Evolutionary conservation across 2,329 filamentous ascomycete species (phyloP), one percentile per base, ranked within the genome.

Genomic region (Allantophomopsis lycopodina): DNA sequence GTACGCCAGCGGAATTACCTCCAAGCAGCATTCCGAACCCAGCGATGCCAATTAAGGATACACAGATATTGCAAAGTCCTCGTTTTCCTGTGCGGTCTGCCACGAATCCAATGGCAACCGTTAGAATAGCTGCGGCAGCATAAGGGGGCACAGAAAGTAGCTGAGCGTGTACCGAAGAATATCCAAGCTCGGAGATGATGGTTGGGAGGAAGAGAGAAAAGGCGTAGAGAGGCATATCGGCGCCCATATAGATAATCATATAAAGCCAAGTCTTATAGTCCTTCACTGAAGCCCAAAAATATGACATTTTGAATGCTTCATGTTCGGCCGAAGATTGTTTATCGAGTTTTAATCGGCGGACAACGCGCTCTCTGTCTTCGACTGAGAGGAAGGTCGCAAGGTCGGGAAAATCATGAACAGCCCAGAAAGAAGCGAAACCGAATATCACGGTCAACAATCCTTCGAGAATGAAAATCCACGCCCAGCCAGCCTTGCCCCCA

Each of bases 221-320:
- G 3, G 77, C 76, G 54, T 87, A 88, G 4, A 88, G 63, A 0
- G 81, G 70, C 53, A 79, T 80, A 46, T 83, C 72, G 32, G 68
- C 69, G 2, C 83, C 84, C 76, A 86, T 85, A 56, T 87, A 91
- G 43, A 89, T 78, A 35, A 83, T 58, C 57, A 83, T 81, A 11
- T 74, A 80, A 2, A 71, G 63, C 60, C 77, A 91, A 15, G 81
- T 93, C 64, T 94, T 93, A 79, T 83, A 93, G 54, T 94, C 86
- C 42, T 71, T 79, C 14, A 89, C 49, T 6, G 76, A 77, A 11
- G 73, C 70, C 71, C 75, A 84, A 43, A 91, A 69, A 55, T 85
- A 87, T 3, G 64, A 61, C 63, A 75, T 76, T 48, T 79, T 75
- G 61, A 88, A 91, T 10, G 77, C 66, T 55, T 93, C 86, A 46